These are phyloP conservation scores for Neoboletus subvelutipes DNA, from an alignment of 768 basidiomycete genomes.

Conservation along the genomic window DNA sequence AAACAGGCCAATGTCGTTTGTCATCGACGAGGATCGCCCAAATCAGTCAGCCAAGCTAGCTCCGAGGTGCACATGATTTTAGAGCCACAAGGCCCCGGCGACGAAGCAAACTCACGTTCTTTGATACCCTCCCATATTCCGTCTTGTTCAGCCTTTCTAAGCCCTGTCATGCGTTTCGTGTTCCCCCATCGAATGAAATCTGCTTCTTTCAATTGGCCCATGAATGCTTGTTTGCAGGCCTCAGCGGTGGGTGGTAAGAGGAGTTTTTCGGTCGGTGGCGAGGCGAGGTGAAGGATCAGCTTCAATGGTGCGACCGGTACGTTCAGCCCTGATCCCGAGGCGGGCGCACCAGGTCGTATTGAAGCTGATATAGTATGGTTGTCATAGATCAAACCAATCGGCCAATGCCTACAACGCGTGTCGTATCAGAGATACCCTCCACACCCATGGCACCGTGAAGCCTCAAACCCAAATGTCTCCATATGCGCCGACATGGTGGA, in stretches of 20 bases:
- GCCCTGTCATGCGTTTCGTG: constrained; percentile 88
- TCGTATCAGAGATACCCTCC: constrained; percentile 10
- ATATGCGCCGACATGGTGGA: not conserved
- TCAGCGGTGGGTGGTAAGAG: constrained; percentile 79
- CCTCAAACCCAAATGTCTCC: too few relatives aligned
- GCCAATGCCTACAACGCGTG: constrained; percentile 83
- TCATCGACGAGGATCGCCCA: constrained; percentile 16
- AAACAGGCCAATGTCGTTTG: constrained; percentile 8
- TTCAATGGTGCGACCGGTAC: constrained; percentile 57
- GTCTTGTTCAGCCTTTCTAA: constrained; percentile 91
- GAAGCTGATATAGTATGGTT: constrained; percentile 69
- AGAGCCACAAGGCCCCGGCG: constrained; percentile 22
- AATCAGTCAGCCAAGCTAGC: constrained; percentile 25
- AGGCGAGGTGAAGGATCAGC: constrained; percentile 83
- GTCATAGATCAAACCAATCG: constrained; percentile 91
- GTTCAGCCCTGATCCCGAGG: constrained; percentile 41
- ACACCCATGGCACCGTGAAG: not conserved
- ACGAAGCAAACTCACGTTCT: constrained; percentile 66
- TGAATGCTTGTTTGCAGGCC: constrained; percentile 88
- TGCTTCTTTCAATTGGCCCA: constrained; percentile 95
- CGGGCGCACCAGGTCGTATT: constrained; percentile 40
- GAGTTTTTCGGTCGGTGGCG: constrained; percentile 84
- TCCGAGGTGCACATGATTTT: constrained; percentile 6
- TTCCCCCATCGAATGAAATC: constrained; percentile 98
- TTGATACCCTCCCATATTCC: constrained; percentile 96